Conservation (phyloP, 2,329 filamentous ascomycete species). For the Epichloe gansuensis region DNA sequence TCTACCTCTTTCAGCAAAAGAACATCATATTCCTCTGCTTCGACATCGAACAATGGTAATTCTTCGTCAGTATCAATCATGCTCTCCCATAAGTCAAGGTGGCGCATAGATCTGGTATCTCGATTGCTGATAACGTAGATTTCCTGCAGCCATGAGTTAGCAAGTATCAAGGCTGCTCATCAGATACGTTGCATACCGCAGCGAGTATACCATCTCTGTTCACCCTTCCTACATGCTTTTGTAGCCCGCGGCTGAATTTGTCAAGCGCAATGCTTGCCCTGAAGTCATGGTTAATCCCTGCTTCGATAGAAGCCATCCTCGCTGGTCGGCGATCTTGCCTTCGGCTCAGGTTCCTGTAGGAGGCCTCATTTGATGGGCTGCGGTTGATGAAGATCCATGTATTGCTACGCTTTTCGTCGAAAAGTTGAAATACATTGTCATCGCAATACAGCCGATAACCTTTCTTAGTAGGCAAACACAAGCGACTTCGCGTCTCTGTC, state of each 20-base stretch:
- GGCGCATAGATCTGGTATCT: background rate
- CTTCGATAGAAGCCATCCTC: background rate
- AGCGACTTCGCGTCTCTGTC: background rate
- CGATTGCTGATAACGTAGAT: background rate
- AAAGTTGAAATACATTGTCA: background rate
- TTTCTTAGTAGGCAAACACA: background rate
- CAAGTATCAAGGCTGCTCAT: background rate
- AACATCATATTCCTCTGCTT: background rate
- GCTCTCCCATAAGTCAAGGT: background rate
- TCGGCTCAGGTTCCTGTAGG: background rate
- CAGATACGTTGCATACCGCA: background rate
- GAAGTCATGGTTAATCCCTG: background rate
- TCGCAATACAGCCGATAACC: background rate
- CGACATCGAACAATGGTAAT: background rate
- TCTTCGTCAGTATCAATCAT: background rate
- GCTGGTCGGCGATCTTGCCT: background rate
- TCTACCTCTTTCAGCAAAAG: background rate
- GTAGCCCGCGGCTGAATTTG: background rate
- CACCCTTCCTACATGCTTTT: background rate
- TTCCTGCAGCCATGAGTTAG: background rate
- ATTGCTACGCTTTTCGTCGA: constrained; percentile 7
- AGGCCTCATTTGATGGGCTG: background rate
- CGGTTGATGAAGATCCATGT: constrained; percentile 10
- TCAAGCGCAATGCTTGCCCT: background rate
- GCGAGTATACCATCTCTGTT: background rate